A percentile compares a stretch with the other conserved stretches of the same genome.
These are phyloP conservation scores for Aspergillus sp. DNA, from an alignment of 2,329 filamentous ascomycete species.

Conservation along the genomic window DNA sequence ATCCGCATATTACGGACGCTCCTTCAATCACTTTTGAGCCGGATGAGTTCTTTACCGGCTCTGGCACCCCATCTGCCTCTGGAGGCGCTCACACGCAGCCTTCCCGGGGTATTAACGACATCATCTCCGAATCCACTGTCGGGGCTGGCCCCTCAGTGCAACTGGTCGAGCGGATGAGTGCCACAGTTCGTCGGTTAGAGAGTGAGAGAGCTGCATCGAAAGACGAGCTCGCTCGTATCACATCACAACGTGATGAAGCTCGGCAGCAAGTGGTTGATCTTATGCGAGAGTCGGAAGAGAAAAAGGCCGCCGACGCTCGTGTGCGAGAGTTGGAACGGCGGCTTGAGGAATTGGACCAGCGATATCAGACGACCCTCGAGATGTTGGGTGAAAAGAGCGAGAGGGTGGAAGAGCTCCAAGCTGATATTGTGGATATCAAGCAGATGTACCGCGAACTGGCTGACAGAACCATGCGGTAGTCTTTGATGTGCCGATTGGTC, in stretches of 20 bases:
- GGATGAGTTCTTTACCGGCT: conserved; percentile 44
- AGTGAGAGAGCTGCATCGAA: conserved; percentile 85
- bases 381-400: conserved; percentile 98
- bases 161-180: conserved; percentile 93
- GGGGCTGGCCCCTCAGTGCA: conserved; percentile 91
- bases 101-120: conserved; percentile 70
- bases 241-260: conserved; percentile 85
- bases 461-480: conserved; percentile 72
- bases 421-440: conserved; percentile 90
- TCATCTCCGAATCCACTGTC: conserved; percentile 84
- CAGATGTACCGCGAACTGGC: conserved; percentile 93
- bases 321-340: conserved; percentile 67
- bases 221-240: conserved; percentile 79
- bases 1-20: conserved; percentile 26
- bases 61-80: conserved; percentile 37
- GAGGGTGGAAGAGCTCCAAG: conserved; percentile 82
- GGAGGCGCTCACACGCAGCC: conserved; percentile 35
- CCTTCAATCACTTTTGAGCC: conserved; percentile 47
- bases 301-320: conserved; percentile 59
- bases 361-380: conserved; percentile 89
- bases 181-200: conserved; percentile 85
- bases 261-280: conserved; percentile 85
- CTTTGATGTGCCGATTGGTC: neutral
- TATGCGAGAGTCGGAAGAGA: conserved; percentile 81
- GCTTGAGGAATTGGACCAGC: conserved; percentile 65